Evolutionary conservation across 2,329 filamentous ascomycete genomes (phyloP).

Genomic region (Microcera coccophila): DNA sequence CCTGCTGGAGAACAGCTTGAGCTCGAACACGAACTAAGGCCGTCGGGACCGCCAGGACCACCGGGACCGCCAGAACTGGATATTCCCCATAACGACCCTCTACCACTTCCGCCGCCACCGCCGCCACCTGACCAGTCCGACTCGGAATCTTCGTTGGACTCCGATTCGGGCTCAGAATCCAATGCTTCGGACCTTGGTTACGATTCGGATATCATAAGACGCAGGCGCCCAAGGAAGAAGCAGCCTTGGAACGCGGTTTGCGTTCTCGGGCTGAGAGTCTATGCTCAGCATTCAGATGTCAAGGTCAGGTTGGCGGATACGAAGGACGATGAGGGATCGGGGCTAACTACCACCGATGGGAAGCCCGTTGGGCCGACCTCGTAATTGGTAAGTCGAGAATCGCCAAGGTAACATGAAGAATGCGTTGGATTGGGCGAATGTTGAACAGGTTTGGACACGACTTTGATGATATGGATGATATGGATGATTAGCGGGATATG

Average conservation of each 20-base stretch:
- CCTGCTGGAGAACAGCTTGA: not conserved
- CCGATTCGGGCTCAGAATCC: conserved; percentile 23
- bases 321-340: conserved; percentile 21
- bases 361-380: conserved; percentile 10
- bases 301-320: conserved; percentile 32
- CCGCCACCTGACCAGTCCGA: conserved; percentile 3
- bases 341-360: conserved; percentile 14
- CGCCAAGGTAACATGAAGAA: not conserved
- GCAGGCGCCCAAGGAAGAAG: conserved; percentile 13
- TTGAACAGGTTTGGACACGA: too few relatives aligned
- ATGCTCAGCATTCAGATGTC: conserved; percentile 34
- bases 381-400: too few relatives aligned
- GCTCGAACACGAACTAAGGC: not conserved
- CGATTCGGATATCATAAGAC: not conserved
- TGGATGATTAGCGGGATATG: too few relatives aligned
- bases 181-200: conserved; percentile 18
- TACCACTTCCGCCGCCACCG: conserved; percentile 1
- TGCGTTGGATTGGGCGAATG: not conserved
- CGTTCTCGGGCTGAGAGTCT: conserved; percentile 38
- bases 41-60: too few relatives aligned
- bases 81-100: not conserved
- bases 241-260: conserved; percentile 41
- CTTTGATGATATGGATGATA: too few relatives aligned
- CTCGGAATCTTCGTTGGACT: conserved; percentile 15
- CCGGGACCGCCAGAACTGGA: not conserved